Conservation (phyloP, 2,329 filamentous ascomycete genomes). For the Pseudogymnoascus sp. region DNA sequence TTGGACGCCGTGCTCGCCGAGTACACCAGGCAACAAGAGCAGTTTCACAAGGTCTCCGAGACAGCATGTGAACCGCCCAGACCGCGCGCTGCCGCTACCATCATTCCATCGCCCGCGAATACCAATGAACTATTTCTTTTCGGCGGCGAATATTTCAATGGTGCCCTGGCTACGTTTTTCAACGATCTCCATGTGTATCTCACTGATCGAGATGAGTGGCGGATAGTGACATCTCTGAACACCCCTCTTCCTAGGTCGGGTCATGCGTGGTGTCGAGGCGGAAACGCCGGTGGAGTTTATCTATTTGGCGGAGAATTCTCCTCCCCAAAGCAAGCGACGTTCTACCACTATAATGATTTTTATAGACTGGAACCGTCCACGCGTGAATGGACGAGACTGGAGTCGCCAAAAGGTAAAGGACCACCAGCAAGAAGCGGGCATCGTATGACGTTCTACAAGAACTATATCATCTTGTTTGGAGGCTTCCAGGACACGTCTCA, state of each 20-base stretch:
- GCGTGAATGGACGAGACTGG: constrained; percentile 86
- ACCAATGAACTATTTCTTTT: constrained; percentile 84
- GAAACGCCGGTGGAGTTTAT: constrained; percentile 74
- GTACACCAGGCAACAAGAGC: constrained; percentile 86
- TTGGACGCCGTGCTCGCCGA: constrained; percentile 88
- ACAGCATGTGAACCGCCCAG: constrained; percentile 63
- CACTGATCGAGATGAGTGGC: constrained; percentile 83
- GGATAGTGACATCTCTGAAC: constrained; percentile 82
- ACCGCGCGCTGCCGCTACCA: constrained; percentile 68
- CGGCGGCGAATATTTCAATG: constrained; percentile 94
- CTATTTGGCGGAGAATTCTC: constrained; percentile 96
- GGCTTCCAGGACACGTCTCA: constrained; percentile 96
- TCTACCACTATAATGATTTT: constrained; percentile 99
- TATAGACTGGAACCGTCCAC: constrained; percentile 80
- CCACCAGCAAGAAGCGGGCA: constrained; percentile 86
- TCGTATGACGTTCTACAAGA: constrained; percentile 94
- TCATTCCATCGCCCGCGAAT: constrained; percentile 80
- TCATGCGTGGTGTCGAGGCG: constrained; percentile 88
- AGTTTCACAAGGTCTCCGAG: constrained; percentile 91
- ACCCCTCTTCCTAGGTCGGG: constrained; percentile 82
- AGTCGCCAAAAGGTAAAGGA: constrained; percentile 63
- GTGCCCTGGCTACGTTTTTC: constrained; percentile 67
- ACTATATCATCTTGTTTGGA: constrained; percentile 91
- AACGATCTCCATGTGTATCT: constrained; percentile 63
- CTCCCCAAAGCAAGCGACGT: constrained; percentile 92